phyloP scores from a whole-genome alignment of 2,329 filamentous ascomycete species.

The Zelopaecilomyces penicillatus region DNA sequence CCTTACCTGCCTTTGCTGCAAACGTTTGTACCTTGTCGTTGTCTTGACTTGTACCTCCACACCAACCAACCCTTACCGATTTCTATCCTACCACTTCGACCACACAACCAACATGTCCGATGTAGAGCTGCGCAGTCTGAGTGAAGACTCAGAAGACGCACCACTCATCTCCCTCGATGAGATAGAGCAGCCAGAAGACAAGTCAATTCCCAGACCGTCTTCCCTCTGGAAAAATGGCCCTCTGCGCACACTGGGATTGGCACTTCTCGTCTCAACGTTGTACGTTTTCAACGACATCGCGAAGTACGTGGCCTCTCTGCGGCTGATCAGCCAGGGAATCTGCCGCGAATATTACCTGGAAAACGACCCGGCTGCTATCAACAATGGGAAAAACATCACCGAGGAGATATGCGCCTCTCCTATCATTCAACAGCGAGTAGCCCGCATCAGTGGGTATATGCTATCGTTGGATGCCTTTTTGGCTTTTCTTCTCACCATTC shows the following conservation, averaged over 20 bases:
- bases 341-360: conserved; percentile 1
- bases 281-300: conserved; percentile 1
- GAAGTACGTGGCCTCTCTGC: not conserved
- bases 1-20: too few species aligned
- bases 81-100: not conserved
- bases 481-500: conserved; percentile 1
- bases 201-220: not conserved
- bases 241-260: not conserved
- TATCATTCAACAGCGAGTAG: not conserved
- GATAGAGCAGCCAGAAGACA: not conserved
- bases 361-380: not conserved
- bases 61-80: too few species aligned
- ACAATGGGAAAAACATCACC: not conserved
- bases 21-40: too few species aligned
- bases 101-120: not conserved
- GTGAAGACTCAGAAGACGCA: not conserved
- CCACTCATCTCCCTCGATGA: not conserved
- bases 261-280: not conserved
- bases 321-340: not conserved
- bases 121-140: not conserved
- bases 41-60: too few species aligned
- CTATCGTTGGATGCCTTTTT: not conserved
- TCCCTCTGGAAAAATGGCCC: not conserved
- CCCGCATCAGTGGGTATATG: not conserved
- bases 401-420: not conserved